These are phyloP conservation scores for Pyrenophora tritici-repentis DNA, from an alignment of 2,329 filamentous ascomycete genomes.

Conservation along the genomic window DNA sequence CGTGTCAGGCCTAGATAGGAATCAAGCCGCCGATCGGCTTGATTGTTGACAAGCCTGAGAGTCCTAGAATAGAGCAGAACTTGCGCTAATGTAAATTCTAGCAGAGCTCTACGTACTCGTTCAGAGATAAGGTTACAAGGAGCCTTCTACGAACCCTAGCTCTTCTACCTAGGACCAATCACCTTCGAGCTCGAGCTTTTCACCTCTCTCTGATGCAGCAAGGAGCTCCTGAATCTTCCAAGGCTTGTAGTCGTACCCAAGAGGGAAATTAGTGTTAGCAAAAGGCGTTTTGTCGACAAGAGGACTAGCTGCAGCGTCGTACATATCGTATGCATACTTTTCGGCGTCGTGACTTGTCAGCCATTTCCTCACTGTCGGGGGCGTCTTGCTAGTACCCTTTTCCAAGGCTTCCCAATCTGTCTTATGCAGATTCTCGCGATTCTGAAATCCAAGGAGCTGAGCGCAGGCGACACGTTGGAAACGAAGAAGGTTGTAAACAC, in stretches of 20 bases:
- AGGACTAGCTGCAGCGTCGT: constrained; percentile 38
- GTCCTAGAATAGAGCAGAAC: too few relatives aligned
- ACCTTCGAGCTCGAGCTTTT: too few relatives aligned
- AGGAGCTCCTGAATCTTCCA: neutral
- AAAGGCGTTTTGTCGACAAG: neutral
- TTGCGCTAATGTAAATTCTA: too few relatives aligned
- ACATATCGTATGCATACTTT: constrained; percentile 44
- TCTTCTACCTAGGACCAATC: neutral
- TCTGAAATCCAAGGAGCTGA: constrained; percentile 8
- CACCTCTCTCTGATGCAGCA: too few relatives aligned
- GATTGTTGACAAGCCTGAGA: too few relatives aligned
- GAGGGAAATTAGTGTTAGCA: neutral
- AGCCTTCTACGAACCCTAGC: too few relatives aligned
- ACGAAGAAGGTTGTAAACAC: neutral
- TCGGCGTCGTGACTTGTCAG: constrained; percentile 47
- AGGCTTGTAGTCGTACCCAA: neutral
- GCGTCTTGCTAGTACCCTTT: constrained; percentile 30
- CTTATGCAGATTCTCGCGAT: constrained; percentile 27
- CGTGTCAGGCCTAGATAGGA: too few relatives aligned
- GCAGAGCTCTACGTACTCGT: too few relatives aligned
- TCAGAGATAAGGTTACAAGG: too few relatives aligned
- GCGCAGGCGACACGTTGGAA: constrained; percentile 5
- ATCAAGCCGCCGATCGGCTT: too few relatives aligned
- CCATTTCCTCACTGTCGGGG: constrained; percentile 38
- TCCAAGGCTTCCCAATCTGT: constrained; percentile 47